Evolutionary conservation across 2,329 filamentous ascomycete species (phyloP).

Genomic region (Atkinsonella texensis): DNA sequence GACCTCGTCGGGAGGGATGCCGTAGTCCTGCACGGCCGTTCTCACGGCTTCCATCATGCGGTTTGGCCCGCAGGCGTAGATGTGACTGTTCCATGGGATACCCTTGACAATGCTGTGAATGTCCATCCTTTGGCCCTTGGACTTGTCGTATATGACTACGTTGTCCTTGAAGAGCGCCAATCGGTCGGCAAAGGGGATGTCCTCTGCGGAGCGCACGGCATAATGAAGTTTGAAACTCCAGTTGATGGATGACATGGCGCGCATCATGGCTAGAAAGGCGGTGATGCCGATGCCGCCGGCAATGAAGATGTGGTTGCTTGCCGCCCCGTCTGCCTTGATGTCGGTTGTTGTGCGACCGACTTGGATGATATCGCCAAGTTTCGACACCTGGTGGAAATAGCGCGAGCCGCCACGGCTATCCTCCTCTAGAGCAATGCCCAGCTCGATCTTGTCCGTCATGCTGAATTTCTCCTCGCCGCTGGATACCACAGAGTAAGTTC

Average conservation of each 20-base stretch:
- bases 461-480: constrained; percentile 7
- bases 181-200: constrained; percentile 42
- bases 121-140: constrained; percentile 39
- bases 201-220: constrained; percentile 37
- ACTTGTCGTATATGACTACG: constrained; percentile 40
- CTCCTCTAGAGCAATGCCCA: constrained; percentile 45
- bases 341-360: constrained; percentile 38
- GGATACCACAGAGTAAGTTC: constrained; percentile 49
- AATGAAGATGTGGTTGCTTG: constrained; percentile 50
- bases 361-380: constrained; percentile 36
- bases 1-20: constrained; percentile 36
- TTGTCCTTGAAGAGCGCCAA: constrained; percentile 29
- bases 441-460: constrained; percentile 37
- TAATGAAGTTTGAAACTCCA: constrained; percentile 45
- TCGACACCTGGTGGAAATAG: constrained; percentile 39
- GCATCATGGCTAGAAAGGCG: constrained; percentile 43
- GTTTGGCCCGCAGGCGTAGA: constrained; percentile 50
- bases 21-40: constrained; percentile 25
- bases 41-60: constrained; percentile 43
- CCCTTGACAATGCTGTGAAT: constrained; percentile 35
- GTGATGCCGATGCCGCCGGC: constrained; percentile 56
- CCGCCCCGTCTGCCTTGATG: constrained; percentile 31
- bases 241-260: constrained; percentile 30
- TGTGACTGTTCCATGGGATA: constrained; percentile 39
- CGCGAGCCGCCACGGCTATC: constrained; percentile 47